These are phyloP conservation scores for Malania oleifera DNA, from an alignment of 164 flowering plant genomes.

Conservation along the genomic window DNA sequence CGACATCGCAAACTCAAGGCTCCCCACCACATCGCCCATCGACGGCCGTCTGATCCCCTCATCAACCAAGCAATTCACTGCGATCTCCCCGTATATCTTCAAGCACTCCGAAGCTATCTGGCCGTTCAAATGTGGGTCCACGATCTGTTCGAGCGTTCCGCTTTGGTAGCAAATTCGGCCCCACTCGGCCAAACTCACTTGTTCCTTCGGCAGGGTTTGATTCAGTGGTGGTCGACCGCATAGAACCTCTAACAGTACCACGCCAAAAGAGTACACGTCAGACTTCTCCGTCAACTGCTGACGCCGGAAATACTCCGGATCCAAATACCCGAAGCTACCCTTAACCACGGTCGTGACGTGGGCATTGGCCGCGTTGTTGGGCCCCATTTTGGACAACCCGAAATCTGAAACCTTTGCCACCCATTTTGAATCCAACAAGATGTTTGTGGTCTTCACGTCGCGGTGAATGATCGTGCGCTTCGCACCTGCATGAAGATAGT, in stretches of 20 bases:
- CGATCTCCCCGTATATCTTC: constrained; percentile 21
- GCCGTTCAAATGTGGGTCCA: constrained; percentile 20
- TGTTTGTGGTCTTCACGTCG: constrained; percentile 43
- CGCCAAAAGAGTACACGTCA: constrained; percentile 43
- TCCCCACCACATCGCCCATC: constrained; percentile 29
- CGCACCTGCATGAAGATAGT: constrained; percentile 37
- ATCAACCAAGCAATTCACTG: constrained; percentile 24
- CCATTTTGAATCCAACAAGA: constrained; percentile 32
- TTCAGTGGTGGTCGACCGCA: constrained; percentile 23
- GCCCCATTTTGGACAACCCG: constrained; percentile 38
- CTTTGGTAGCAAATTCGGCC: constrained; percentile 2
- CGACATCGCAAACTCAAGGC: constrained; percentile 20
- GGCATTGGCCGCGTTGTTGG: constrained; percentile 3
- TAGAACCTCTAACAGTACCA: constrained; percentile 30
- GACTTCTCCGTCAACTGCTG: constrained; percentile 31
- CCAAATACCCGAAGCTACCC: constrained; percentile 40
- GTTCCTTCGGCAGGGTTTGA: constrained; percentile 10
- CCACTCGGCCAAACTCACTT: constrained; percentile 25
- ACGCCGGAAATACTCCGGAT: constrained; percentile 30
- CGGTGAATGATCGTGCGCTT: constrained; percentile 36
- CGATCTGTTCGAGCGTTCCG: constrained; percentile 16
- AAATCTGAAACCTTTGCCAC: constrained; percentile 51
- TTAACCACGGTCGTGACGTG: constrained; percentile 37
- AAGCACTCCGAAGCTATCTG: constrained; percentile 21
- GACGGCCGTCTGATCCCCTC: constrained; percentile 27